Conservation (phyloP, 116 monocot species). For the Posidonia oceanica region DNA sequence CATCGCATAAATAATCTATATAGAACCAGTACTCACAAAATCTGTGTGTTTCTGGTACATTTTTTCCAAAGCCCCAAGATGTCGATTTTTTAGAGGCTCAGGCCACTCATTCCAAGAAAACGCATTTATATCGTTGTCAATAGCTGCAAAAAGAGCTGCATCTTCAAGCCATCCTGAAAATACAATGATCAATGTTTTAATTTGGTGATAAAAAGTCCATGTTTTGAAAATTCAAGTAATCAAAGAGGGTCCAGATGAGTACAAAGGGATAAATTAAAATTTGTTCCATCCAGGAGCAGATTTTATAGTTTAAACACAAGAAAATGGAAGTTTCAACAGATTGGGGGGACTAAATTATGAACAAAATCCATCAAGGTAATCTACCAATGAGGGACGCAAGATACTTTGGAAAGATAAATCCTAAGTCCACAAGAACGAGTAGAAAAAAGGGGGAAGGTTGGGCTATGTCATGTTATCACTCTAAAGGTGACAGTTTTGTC, state of each 20-base stretch:
- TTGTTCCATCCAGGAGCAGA: neutral
- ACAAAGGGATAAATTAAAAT: neutral
- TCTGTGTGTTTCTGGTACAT: conserved; percentile 51
- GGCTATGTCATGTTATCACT: too few relatives aligned
- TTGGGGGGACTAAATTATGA: too few relatives aligned
- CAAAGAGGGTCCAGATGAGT: neutral
- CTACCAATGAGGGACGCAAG: too few relatives aligned
- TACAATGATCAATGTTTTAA: neutral
- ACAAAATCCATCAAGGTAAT: too few relatives aligned
- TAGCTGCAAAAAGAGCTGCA: conserved; percentile 98
- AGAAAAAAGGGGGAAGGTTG: too few relatives aligned
- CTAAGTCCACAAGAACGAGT: too few relatives aligned
- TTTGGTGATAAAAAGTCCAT: too few relatives aligned
- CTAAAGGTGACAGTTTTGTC: too few relatives aligned
- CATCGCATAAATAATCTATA: neutral
- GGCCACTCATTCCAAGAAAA: conserved; percentile 93
- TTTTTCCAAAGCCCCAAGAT: conserved; percentile 76
- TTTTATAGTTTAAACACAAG: neutral
- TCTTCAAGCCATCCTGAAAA: conserved; percentile 90
- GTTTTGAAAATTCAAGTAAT: neutral
- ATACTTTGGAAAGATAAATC: too few relatives aligned
- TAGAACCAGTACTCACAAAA: conserved; percentile 40
- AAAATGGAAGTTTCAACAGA: neutral
- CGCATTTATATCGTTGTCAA: conserved; percentile 46
- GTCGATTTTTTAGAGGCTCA: conserved; percentile 77